These are phyloP conservation scores for Scenedesmus sp. DNA, from an alignment of 163 green algal species.

Conservation along the genomic window DNA sequence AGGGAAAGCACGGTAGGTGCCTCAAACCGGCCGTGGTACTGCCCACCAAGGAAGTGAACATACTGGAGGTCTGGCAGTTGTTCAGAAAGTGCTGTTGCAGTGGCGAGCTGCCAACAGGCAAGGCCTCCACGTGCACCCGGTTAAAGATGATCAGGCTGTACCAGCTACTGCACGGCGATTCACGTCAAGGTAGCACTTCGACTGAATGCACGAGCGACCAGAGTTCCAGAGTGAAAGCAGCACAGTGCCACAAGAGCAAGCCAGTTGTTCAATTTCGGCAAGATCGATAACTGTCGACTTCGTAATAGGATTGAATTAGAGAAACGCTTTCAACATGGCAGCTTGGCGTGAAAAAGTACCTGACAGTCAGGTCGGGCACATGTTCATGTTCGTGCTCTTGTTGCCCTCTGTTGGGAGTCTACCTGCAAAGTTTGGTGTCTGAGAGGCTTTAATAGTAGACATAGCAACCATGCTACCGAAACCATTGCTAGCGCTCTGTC, in stretches of 20 bases:
- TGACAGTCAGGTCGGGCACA: no score
- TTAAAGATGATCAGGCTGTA: not conserved
- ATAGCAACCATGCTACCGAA: not conserved
- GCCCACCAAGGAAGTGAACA: constrained; percentile 52
- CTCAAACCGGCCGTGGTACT: constrained; percentile 76
- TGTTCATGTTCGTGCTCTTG: no score
- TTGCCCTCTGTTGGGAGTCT: no score
- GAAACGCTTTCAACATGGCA: no score
- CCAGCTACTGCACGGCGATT: not conserved
- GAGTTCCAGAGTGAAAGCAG: constrained; percentile 10
- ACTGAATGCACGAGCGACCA: not conserved
- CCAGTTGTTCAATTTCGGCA: no score
- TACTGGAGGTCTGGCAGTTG: not conserved
- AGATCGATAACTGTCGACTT: no score
- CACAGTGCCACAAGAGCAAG: not conserved
- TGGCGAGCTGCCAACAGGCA: not conserved
- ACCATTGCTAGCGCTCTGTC: not conserved
- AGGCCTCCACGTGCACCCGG: not conserved
- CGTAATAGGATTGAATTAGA: no score
- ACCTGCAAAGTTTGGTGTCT: no score
- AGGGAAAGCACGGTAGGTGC: constrained; percentile 93
- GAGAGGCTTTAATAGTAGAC: not conserved
- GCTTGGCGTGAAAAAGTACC: no score
- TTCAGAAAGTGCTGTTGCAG: not conserved
- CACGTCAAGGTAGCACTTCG: not conserved